A percentile compares a stretch with the other conserved stretches of the same genome.
These are phyloP conservation scores for Zygosaccharomyces sapae DNA, from an alignment of 1,139 yeast species.

Conservation along the genomic window DNA sequence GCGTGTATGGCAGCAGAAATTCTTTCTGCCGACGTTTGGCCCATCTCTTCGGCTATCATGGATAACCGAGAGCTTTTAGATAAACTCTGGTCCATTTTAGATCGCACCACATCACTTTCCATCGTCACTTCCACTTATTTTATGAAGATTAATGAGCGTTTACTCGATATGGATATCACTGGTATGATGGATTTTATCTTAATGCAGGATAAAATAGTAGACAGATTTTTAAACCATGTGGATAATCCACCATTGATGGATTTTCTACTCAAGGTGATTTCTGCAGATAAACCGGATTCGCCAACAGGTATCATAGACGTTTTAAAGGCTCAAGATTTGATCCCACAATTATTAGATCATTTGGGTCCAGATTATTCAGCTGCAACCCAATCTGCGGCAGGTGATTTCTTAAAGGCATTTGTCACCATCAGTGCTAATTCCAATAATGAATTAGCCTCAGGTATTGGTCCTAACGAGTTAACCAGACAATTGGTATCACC, in stretches of 20 bases:
- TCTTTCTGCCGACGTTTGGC: slow-evolving; percentile 90
- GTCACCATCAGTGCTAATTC: slow-evolving; percentile 91
- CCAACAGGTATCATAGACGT: slow-evolving; percentile 60
- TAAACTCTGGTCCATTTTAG: slow-evolving; percentile 76
- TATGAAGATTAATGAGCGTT: slow-evolving; percentile 90
- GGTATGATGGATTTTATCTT: slow-evolving; percentile 69
- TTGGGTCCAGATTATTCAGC: slow-evolving; percentile 48
- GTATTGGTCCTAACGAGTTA: slow-evolving; percentile 94
- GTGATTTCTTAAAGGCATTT: slow-evolving; percentile 90
- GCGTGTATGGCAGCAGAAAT: slow-evolving; percentile 91
- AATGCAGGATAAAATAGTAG: slow-evolving; percentile 50
- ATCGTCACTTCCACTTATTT: slow-evolving; percentile 80
- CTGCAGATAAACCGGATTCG: slow-evolving; percentile 60
- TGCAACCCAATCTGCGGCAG: slow-evolving; percentile 86
- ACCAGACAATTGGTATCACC: slow-evolving; percentile 84
- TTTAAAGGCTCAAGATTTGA: slow-evolving; percentile 48
- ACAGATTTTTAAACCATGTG: slow-evolving; percentile 50
- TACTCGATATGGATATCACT: slow-evolving; percentile 82
- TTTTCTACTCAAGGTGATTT: slow-evolving; percentile 55
- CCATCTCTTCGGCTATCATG: slow-evolving; percentile 86
- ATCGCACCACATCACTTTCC: slow-evolving; percentile 58
- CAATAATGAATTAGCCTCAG: slow-evolving; percentile 64
- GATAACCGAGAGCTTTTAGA: slow-evolving; percentile 63
- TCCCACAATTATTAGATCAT: slow-evolving; percentile 50
- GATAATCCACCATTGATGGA: slow-evolving; percentile 75